Base-by-base conservation (phyloP, 75 land plant species). In the Selaginella moellendorffii region DNA sequence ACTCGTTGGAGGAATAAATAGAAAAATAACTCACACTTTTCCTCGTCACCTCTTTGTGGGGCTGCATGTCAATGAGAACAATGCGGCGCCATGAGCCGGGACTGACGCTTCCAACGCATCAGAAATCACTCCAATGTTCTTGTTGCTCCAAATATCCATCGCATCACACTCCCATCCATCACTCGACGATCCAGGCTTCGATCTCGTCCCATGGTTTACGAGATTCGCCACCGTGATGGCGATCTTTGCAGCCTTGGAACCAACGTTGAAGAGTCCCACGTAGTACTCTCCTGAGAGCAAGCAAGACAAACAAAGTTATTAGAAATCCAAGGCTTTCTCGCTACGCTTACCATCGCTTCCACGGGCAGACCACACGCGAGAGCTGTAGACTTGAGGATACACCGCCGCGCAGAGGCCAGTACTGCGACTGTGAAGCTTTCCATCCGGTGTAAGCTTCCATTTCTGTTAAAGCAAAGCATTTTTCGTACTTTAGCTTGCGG, bases 241-340 rank as follows among this genome's bases (percentile, higher is more conserved):
- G 53, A 85, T 69, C 20, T 31, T 28, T 20, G 78, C 69, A 25
- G 27, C 72, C 8, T 46, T 54, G 0, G 67, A 1, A 20, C 70
- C 76, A 26, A 88, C 68, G 59, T 88, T 88, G 80, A 88, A 88
- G 54, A 88, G 79, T 0, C 88, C 77, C 60, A 82, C 59, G 62
- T 88, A 88, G 24, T 69, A 56, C 66, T 83, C 80, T 24, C 86
- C 95, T 88, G 46, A 36, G 46, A 36, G 46, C 5, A 14, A 36
- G 46, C 5, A 14, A 36, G 46, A 36, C 46, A n/a, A n/a, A n/a
- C n/a, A n/a, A n/a, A n/a, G n/a, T n/a, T n/a, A n/a, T n/a, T n/a
- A n/a, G n/a, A n/a, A n/a, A n/a, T n/a, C n/a, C n/a, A n/a, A n/a
- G n/a, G n/a, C n/a, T n/a, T n/a, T n/a, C n/a, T n/a, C n/a, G n/a